These are phyloP conservation scores for Strombidium stylifer DNA, from an alignment of 73 alveolate genomes.

Conservation along the genomic window DNA sequence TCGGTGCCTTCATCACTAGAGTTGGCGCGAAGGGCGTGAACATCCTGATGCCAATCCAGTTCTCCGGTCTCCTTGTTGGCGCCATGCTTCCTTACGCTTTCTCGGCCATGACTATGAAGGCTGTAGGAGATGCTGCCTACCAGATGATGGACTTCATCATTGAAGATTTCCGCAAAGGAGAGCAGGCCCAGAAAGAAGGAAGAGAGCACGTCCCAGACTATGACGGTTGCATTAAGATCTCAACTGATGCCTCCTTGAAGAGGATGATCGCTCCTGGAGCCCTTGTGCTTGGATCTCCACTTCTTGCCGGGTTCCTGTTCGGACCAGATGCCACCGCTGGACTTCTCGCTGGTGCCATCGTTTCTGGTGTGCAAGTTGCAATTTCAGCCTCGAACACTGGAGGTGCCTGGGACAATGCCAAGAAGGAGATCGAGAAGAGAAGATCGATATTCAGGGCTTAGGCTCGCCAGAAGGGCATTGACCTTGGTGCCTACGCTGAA, in stretches of 20 bases:
- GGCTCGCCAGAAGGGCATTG: too few species aligned
- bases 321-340: conserved; percentile 91
- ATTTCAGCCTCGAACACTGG: conserved; percentile 88
- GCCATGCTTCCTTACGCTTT: conserved; percentile 95
- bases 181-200: conserved; percentile 50
- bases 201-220: conserved; percentile 80
- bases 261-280: conserved; percentile 89
- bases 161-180: conserved; percentile 71
- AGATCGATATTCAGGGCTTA: too few species aligned
- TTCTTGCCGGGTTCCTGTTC: conserved; percentile 78
- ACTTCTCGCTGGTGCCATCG: conserved; percentile 90
- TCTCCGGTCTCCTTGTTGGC: conserved; percentile 86
- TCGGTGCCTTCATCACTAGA: conserved; percentile 90
- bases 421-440: conserved; percentile 85
- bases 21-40: conserved; percentile 47
- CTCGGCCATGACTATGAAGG: conserved; percentile 94
- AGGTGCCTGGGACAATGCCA: conserved; percentile 97
- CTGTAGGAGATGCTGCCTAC: conserved; percentile 95
- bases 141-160: conserved; percentile 93
- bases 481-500: too few species aligned
- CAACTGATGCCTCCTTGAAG: conserved; percentile 81
- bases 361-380: conserved; percentile 89
- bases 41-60: conserved; percentile 65
- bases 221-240: conserved; percentile 79
- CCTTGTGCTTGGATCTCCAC: conserved; percentile 82